Conservation (phyloP, 306 rosid species). For the Calophaca sinica region DNA sequence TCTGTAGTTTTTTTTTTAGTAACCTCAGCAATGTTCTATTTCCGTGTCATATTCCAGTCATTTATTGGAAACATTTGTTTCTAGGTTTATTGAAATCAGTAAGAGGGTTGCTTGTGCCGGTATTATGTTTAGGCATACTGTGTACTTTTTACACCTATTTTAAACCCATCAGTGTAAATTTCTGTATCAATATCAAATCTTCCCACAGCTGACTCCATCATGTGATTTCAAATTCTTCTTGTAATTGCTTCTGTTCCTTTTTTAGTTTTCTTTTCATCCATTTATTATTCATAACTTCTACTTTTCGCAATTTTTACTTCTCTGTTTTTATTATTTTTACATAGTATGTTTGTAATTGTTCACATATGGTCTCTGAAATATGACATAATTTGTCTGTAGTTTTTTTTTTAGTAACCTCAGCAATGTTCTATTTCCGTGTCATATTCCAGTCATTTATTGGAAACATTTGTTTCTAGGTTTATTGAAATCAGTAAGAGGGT, state of each 20-base stretch:
- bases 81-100: neutral
- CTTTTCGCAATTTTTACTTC: neutral
- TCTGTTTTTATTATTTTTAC: neutral
- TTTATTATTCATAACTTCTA: neutral
- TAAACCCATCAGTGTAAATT: neutral
- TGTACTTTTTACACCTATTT: conserved; percentile 8
- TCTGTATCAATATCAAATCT: neutral
- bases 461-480: neutral
- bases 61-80: conserved; percentile 8
- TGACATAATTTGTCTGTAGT: neutral
- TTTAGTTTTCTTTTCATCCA: conserved; percentile 14
- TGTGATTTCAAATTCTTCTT: conserved; percentile 41
- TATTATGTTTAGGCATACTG: conserved; percentile 9
- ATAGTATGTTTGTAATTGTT: conserved; percentile 10
- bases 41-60: conserved; percentile 7
- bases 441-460: conserved; percentile 17
- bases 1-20: neutral
- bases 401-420: neutral
- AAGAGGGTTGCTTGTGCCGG: conserved; percentile 13
- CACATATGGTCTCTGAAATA: conserved; percentile 2
- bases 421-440: conserved; percentile 5
- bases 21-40: conserved; percentile 15
- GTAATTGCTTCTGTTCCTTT: conserved; percentile 24
- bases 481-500: neutral
- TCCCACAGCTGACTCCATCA: conserved; percentile 14